Evolutionary conservation across 106 monocot genomes (phyloP).

Genomic region (Triglochin maritima): DNA sequence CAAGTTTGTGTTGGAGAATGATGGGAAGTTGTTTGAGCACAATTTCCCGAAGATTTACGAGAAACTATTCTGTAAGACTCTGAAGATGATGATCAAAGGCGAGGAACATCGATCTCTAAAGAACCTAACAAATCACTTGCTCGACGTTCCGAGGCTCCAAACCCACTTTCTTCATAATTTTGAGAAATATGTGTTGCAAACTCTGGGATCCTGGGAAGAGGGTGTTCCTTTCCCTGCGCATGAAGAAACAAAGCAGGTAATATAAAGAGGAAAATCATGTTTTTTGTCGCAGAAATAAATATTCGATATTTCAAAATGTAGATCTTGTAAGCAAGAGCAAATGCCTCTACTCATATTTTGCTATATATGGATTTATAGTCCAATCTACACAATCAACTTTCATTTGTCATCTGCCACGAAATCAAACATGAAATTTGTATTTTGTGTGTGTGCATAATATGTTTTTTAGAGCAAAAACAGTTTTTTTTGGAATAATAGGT

Average conservation of each 20-base stretch:
- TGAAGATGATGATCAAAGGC: background rate
- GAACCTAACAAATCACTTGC: background rate
- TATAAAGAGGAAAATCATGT: background rate
- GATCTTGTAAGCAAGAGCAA: no score
- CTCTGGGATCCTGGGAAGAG: background rate
- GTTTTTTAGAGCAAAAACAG: no score
- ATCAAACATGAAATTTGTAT: no score
- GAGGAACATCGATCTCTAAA: background rate
- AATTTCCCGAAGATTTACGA: background rate
- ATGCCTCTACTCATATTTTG: no score
- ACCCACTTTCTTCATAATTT: background rate
- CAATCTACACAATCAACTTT: no score
- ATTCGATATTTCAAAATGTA: no score
- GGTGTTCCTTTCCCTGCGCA: background rate
- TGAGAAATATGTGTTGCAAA: background rate
- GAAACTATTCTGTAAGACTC: background rate
- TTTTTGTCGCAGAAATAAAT: background rate
- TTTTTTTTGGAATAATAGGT: no score
- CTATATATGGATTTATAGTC: no score
- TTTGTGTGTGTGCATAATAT: no score
- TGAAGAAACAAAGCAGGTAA: background rate
- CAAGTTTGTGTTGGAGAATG: slow-evolving; percentile 31
- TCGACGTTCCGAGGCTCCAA: background rate
- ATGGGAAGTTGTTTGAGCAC: slow-evolving; percentile 28
- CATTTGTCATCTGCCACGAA: no score